Conservation (phyloP, 257 asterid species). For the Sherardia arvensis region DNA sequence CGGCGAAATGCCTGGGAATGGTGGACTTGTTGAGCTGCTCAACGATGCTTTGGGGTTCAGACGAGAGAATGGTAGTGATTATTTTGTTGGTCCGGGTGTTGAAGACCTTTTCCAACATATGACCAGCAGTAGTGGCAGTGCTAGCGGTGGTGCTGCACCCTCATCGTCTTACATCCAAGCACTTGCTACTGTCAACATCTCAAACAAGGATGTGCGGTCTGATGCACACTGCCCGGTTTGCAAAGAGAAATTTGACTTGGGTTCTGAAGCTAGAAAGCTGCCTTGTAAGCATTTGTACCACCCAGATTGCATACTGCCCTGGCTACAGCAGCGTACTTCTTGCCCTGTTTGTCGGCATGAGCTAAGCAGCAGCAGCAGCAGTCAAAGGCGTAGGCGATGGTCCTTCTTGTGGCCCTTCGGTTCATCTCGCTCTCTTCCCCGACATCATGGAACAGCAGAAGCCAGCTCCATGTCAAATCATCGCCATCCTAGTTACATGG, state of each 20-base stretch:
- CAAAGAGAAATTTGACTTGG: constrained; percentile 67
- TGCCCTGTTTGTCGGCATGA: constrained; percentile 90
- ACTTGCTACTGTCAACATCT: constrained; percentile 61
- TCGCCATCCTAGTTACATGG: constrained; percentile 38
- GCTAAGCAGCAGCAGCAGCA: constrained; percentile 43
- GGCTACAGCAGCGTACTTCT: constrained; percentile 69
- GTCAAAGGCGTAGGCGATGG: constrained; percentile 59
- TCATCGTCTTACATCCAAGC: constrained; percentile 62
- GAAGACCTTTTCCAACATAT: constrained; percentile 70
- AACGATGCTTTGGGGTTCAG: constrained; percentile 81
- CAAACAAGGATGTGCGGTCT: constrained; percentile 60
- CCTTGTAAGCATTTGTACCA: constrained; percentile 85
- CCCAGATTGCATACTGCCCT: constrained; percentile 75
- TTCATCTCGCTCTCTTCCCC: constrained; percentile 36
- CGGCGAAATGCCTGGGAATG: constrained; percentile 70
- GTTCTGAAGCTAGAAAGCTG: constrained; percentile 52
- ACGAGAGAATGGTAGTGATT: constrained; percentile 70
- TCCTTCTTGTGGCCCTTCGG: constrained; percentile 88
- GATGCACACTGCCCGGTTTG: constrained; percentile 80
- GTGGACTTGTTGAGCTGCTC: constrained; percentile 61
- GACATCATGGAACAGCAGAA: constrained; percentile 34
- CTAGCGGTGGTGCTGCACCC: constrained; percentile 39
- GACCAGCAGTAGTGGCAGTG: too few species aligned
- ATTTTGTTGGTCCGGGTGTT: constrained; percentile 82
- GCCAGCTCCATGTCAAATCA: constrained; percentile 36